Evolutionary conservation across 306 rosid genomes (phyloP), one percentile per base, ranked within the genome.

Genomic region (Lathyrus oleraceus): DNA sequence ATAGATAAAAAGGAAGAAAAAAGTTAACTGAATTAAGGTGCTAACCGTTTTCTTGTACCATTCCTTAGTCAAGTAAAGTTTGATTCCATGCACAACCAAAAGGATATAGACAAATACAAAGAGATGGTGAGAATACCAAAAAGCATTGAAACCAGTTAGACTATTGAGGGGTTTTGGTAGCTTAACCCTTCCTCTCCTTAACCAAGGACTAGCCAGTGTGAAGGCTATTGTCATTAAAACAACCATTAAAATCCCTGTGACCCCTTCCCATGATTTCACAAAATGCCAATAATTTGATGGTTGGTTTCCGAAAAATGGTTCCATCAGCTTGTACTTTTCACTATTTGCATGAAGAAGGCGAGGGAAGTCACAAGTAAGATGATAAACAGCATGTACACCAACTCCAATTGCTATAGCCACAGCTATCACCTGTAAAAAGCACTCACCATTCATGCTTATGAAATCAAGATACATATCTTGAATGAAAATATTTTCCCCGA

Each of bases 51-150:
- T 85, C 81, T 85, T 69, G 81, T 87, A 65, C 88, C 86, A 87
- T 38, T 87, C 79, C 79, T 79, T 74, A 13, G 76, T 42, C 79
- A 83, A 67, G 85, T 79, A 87, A 54, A 87, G 85, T 65, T 81
- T 70, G 71, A 71, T 30, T 38, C 92, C 92, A 64, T 87, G 92
- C 45, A 87, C 72, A 72, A 87, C 69, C 69, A 87, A 76, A 64
- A 83, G 39, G 52, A 76, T 32, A 60, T 87, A 87, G 63, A 87
- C 92, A 76, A 85, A 27, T 64, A 87, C 39, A 77, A 87, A 87
- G 65, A 87, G 82, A 82, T 87, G 92, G 58, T 87, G 92, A 16
- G 88, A 85, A 70, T 87, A 87, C 92, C 92, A 87, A 69, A 87
- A 87, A 28, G 92, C 86, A 58, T 87, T 87, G 85, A 85, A 87